phyloP scores from a whole-genome alignment of 2,329 filamentous ascomycete species.

The Xylaria sp. region DNA sequence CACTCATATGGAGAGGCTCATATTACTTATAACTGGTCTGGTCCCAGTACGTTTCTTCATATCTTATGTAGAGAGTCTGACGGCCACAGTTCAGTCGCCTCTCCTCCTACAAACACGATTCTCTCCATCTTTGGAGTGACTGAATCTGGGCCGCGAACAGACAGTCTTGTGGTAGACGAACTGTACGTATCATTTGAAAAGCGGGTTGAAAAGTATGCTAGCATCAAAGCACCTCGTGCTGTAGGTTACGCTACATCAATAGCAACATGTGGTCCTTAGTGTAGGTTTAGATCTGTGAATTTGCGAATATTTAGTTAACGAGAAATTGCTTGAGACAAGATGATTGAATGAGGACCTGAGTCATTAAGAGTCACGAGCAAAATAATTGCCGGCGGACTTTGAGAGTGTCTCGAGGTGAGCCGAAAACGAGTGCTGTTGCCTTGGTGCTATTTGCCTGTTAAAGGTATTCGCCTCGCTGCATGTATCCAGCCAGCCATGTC shows the following conservation, averaged over 20 bases:
- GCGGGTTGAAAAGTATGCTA: not conserved
- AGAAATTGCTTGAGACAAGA: not conserved
- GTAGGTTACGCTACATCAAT: not conserved
- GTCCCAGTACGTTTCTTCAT: not conserved
- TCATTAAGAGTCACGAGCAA: not conserved
- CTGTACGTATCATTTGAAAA: not conserved
- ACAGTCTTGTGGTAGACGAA: too few species aligned
- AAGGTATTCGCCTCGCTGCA: not conserved
- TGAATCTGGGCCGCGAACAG: not conserved
- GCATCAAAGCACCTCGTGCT: not conserved
- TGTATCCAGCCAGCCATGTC: not conserved
- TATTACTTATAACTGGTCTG: not conserved
- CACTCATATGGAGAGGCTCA: not conserved
- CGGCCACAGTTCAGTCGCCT: not conserved
- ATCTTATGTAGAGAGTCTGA: not conserved
- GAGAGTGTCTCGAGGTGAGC: not conserved
- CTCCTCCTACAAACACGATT: not conserved
- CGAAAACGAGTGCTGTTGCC: not conserved
- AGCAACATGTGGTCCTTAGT: not conserved
- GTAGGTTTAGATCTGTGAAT: not conserved
- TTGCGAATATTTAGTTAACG: not conserved
- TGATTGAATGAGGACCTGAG: not conserved
- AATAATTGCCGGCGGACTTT: not conserved
- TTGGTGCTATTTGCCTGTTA: not conserved
- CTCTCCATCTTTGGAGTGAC: not conserved